phyloP scores from a whole-genome alignment of 179 eudicot genomes.

The Spergularia azorica region DNA sequence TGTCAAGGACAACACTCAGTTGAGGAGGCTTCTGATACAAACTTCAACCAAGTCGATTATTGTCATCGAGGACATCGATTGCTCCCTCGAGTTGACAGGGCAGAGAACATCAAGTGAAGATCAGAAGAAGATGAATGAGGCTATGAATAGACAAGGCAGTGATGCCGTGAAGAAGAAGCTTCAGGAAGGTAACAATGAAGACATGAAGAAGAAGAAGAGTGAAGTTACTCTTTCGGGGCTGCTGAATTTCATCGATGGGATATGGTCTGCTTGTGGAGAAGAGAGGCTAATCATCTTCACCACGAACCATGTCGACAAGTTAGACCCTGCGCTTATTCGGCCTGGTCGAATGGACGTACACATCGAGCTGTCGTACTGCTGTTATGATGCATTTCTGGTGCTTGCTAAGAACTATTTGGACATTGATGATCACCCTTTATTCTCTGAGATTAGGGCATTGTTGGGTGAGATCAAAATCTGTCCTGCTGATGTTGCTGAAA shows the following conservation, averaged over 20 bases:
- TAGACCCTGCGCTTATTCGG: slow-evolving; percentile 41
- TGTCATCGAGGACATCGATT: slow-evolving; percentile 39
- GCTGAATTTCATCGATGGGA: slow-evolving; percentile 8
- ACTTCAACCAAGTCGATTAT: slow-evolving; percentile 31
- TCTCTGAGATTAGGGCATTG: slow-evolving; percentile 16
- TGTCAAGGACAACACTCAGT: slow-evolving; percentile 32
- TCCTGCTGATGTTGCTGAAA: slow-evolving; percentile 44
- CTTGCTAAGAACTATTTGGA: slow-evolving; percentile 38
- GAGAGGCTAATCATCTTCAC: slow-evolving; percentile 39
- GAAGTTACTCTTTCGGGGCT: slow-evolving; percentile 33
- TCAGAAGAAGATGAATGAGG: background rate
- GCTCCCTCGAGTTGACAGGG: slow-evolving; percentile 36
- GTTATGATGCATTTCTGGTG: slow-evolving; percentile 38
- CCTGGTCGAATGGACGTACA: slow-evolving; percentile 48
- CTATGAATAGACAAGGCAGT: background rate
- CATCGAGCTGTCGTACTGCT: slow-evolving; percentile 18
- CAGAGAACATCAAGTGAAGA: slow-evolving; percentile 8
- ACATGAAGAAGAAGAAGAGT: background rate
- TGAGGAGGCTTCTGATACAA: slow-evolving; percentile 35
- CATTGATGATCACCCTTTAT: background rate
- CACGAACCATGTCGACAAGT: slow-evolving; percentile 31
- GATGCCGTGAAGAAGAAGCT: background rate
- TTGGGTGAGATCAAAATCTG: slow-evolving; percentile 32
- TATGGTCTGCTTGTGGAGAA: slow-evolving; percentile 29
- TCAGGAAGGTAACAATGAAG: background rate